These are phyloP conservation scores for Cornus florida DNA, from an alignment of 148 eudicot species.

Conservation along the genomic window DNA sequence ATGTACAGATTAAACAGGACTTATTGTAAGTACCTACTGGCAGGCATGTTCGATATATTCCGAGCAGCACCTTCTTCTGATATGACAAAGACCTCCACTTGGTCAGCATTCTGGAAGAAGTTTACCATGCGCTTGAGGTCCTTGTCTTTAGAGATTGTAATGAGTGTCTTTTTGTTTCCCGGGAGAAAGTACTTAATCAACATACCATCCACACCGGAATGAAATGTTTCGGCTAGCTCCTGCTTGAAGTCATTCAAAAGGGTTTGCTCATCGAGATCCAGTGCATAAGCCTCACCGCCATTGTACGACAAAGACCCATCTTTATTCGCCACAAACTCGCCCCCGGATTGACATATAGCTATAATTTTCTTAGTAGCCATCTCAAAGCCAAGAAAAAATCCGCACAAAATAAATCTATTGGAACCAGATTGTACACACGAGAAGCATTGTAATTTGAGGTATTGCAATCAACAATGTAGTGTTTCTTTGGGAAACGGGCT, in stretches of 20 bases:
- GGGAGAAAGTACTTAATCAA: constrained; percentile 75
- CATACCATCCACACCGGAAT: constrained; percentile 39
- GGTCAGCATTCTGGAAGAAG: constrained; percentile 51
- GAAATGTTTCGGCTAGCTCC: constrained; percentile 68
- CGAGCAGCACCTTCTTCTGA: constrained; percentile 43
- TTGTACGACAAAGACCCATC: constrained; percentile 61
- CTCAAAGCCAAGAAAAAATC: neutral
- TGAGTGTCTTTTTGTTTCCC: constrained; percentile 68
- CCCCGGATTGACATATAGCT: constrained; percentile 81
- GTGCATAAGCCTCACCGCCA: constrained; percentile 85
- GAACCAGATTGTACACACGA: neutral
- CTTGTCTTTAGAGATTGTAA: constrained; percentile 69
- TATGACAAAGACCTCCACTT: constrained; percentile 61
- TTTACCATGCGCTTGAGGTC: constrained; percentile 76
- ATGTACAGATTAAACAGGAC: constrained; percentile 1
- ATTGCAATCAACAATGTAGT: neutral
- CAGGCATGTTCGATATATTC: constrained; percentile 42
- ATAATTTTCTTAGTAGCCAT: constrained; percentile 65
- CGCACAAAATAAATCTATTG: neutral
- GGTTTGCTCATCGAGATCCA: constrained; percentile 58
- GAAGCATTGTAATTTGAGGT: neutral
- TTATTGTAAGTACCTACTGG: constrained; percentile 49
- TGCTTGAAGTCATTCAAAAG: constrained; percentile 55
- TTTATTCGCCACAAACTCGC: constrained; percentile 55
- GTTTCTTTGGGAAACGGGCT: neutral